A percentile compares a stretch with the other conserved stretches of the same genome.
Conservation (phyloP, 2,329 filamentous ascomycete species). For the Gaeumannomyces tritici region DNA sequence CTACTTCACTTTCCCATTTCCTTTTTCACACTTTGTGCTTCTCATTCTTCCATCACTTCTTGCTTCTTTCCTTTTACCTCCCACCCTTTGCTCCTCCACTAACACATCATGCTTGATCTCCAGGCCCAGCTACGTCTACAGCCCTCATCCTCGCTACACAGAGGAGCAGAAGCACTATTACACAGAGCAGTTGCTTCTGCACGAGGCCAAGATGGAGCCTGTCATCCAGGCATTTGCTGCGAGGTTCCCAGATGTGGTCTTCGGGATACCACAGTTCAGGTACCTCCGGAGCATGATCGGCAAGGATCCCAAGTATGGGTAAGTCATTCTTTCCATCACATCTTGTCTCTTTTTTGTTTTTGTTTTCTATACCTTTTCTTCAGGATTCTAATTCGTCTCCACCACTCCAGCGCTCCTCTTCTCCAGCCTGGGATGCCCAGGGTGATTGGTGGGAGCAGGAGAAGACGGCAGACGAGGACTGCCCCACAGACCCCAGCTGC, state of each 20-base stretch:
- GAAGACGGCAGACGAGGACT: not conserved
- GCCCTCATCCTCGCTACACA: not conserved
- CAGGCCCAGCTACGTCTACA: not conserved
- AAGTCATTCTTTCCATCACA: not conserved
- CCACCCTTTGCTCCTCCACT: not conserved
- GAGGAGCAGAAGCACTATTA: not conserved
- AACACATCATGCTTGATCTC: not conserved
- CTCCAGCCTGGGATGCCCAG: not conserved
- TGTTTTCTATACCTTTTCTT: not conserved
- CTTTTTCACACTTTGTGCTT: too few species aligned
- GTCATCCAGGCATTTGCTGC: not conserved
- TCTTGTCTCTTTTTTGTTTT: not conserved
- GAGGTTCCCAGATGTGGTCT: not conserved
- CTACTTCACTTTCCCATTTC: not conserved
- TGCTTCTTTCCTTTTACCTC: too few species aligned
- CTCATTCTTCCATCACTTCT: too few species aligned
- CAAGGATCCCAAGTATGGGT: not conserved
- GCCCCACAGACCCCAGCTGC: not conserved
- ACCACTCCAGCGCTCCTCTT: not conserved
- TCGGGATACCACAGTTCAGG: not conserved
- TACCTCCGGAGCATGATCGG: not conserved
- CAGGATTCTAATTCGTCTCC: not conserved
- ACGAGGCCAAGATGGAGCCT: not conserved
- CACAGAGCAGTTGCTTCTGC: not conserved
- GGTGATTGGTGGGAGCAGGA: not conserved